A percentile compares a stretch with the other conserved stretches of the same genome.
Conservation (phyloP, 148 eudicot genomes). For the Fallopia convolvulus region DNA sequence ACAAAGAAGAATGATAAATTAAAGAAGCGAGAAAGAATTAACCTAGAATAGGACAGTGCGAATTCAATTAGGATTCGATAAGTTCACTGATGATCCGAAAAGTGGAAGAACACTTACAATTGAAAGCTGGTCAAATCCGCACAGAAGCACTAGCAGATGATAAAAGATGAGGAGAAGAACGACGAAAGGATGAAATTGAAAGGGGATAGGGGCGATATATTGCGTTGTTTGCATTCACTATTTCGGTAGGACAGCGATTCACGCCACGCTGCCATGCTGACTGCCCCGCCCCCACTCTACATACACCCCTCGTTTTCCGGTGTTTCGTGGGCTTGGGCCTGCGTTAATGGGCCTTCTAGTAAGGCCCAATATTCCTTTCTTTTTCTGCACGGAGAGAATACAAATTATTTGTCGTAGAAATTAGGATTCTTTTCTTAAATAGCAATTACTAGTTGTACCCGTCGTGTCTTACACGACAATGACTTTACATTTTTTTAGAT, state of each 20-base stretch:
- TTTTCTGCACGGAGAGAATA: not conserved
- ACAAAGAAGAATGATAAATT: not conserved
- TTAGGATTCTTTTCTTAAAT: not conserved
- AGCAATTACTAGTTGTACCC: too few relatives aligned
- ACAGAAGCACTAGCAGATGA: not conserved
- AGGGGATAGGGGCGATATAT: not conserved
- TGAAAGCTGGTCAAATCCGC: not conserved
- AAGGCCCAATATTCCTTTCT: not conserved
- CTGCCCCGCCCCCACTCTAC: not conserved
- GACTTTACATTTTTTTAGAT: too few relatives aligned
- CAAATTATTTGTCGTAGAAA: not conserved
- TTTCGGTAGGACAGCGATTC: not conserved
- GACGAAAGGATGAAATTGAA: not conserved
- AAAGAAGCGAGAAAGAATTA: not conserved
- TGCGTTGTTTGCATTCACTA: slow-evolving; percentile 4
- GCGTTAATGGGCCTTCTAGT: not conserved
- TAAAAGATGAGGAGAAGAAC: not conserved
- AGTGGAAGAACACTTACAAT: not conserved
- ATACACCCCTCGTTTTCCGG: not conserved
- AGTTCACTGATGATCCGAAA: not conserved
- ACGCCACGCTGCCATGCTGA: not conserved
- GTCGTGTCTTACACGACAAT: too few relatives aligned
- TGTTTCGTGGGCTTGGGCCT: not conserved
- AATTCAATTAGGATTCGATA: not conserved
- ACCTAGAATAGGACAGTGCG: not conserved